phyloP scores from a whole-genome alignment of 2,329 filamentous ascomycete genomes.

The Fusarium odoratissimum region DNA sequence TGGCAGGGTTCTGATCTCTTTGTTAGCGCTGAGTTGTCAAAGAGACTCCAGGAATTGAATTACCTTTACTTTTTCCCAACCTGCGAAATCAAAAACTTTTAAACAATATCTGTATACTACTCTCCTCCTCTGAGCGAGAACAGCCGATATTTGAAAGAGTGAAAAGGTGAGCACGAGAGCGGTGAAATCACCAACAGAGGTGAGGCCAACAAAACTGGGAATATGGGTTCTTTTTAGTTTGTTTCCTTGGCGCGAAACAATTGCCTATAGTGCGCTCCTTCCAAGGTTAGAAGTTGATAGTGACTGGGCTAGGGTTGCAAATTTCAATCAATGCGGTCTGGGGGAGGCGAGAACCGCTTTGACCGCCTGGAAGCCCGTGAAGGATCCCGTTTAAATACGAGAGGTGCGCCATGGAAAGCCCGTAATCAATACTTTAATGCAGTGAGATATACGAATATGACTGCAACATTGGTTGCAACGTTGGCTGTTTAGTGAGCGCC shows the following conservation, averaged over 20 bases:
- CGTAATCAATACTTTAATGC: slow-evolving; percentile 40
- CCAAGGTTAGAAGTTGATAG: slow-evolving; percentile 31
- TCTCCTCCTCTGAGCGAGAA: background rate
- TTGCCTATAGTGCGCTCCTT: slow-evolving; percentile 32
- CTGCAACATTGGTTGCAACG: slow-evolving; percentile 9
- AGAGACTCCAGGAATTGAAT: background rate
- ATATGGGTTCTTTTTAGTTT: slow-evolving; percentile 32
- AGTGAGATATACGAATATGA: slow-evolving; percentile 21
- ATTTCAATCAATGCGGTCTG: slow-evolving; percentile 40
- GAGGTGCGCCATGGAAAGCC: slow-evolving; percentile 31
- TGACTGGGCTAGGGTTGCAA: slow-evolving; percentile 34
- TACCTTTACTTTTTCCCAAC: slow-evolving; percentile 4
- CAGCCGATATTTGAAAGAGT: background rate
- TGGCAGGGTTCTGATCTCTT: slow-evolving; percentile 17
- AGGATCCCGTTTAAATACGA: slow-evolving; percentile 37
- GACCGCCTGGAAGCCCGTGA: slow-evolving; percentile 44
- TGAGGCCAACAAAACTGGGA: slow-evolving; percentile 22
- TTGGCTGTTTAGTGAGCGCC: slow-evolving; percentile 14
- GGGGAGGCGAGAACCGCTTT: slow-evolving; percentile 39
- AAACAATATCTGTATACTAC: background rate
- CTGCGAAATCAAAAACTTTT: background rate
- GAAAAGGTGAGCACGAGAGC: slow-evolving; percentile 18
- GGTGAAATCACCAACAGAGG: slow-evolving; percentile 24
- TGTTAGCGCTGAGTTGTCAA: slow-evolving; percentile 4
- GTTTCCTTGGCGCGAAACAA: slow-evolving; percentile 35